Conservation (phyloP, 192 early-diverging fungal genomes). For the Gigaspora rosea region DNA sequence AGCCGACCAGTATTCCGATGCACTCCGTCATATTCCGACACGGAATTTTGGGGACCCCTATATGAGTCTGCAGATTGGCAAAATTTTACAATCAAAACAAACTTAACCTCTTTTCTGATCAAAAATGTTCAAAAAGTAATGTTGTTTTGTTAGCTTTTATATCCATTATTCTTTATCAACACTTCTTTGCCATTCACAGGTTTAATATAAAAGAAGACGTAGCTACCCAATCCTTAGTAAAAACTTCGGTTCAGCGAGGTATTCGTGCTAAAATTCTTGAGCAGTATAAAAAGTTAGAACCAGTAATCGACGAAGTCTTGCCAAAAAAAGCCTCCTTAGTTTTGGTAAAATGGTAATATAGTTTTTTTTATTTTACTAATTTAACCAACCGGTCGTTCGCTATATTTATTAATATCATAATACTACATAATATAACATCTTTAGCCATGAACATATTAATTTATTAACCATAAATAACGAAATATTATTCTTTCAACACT, state of each 20-base stretch:
- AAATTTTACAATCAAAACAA: no score
- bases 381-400: neutral
- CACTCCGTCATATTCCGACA: no score
- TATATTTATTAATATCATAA: neutral
- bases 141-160: neutral
- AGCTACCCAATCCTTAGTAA: slow-evolving; percentile 83
- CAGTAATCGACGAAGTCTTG: slow-evolving; percentile 88
- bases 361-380: neutral
- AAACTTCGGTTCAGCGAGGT: slow-evolving; percentile 86
- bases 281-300: slow-evolving; percentile 85
- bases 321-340: slow-evolving; percentile 93
- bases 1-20: no score
- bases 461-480: slow-evolving; percentile 82
- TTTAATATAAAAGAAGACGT: slow-evolving; percentile 79
- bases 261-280: slow-evolving; percentile 84
- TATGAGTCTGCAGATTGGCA: no score
- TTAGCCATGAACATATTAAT: slow-evolving; percentile 84
- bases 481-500: slow-evolving; percentile 93
- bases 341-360: slow-evolving; percentile 79
- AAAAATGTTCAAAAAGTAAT: slow-evolving; percentile 16
- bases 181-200: slow-evolving; percentile 38
- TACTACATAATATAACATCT: neutral
- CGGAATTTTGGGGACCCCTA: no score
- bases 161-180: neutral
- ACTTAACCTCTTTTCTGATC: no score